Evolutionary conservation across 768 basidiomycete species (phyloP), one percentile per base, ranked within the genome.

Genomic region (Suillus paluster): DNA sequence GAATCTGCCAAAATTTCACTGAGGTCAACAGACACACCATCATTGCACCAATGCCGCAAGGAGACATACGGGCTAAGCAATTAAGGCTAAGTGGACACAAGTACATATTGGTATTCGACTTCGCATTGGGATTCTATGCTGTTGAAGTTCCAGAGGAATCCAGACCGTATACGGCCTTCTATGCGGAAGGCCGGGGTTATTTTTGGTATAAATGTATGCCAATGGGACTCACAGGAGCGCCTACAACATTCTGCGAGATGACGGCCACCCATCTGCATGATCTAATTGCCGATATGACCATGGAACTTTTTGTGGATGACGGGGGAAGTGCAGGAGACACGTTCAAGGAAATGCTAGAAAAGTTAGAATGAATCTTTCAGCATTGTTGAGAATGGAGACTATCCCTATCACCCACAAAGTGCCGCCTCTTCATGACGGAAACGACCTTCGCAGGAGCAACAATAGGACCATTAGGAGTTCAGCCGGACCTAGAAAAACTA

Each of bases 261-360:
- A 73, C 70, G 1, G 74, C 75, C 1, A 17, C 49, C 0, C 25
- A 58, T 1, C 48, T 78, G 4, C 60, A 70, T 1, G 75, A 77
- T 53, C 45, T 77, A 5, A 49, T 77, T 2, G 67, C 69, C 1
- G 56, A 65, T 1, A 42, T 54, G 1, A 50, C 62, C 0, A 39
- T 79, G 19, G 77, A 79, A 53, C 61, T 76, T 5, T 80, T 80
- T 27, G 77, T 82, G 0, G 79, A 83, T 49, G 77, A 83, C 59
- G 73, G 78, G 0, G 75, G 72, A 0, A 44, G 70, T 10, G 72
- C 74, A 19, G 74, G 65, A 1, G 72, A 81, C 65, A 53, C 44
- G 1, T 80, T 81, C 57, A 67, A 71, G 4, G 68, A 67, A 25
- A 64, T 65, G 33, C 30, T 78, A 38, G 25, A 1, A 6, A 69